phyloP scores from a whole-genome alignment of 2,329 filamentous ascomycete genomes.

The Colletotrichum australisinense region DNA sequence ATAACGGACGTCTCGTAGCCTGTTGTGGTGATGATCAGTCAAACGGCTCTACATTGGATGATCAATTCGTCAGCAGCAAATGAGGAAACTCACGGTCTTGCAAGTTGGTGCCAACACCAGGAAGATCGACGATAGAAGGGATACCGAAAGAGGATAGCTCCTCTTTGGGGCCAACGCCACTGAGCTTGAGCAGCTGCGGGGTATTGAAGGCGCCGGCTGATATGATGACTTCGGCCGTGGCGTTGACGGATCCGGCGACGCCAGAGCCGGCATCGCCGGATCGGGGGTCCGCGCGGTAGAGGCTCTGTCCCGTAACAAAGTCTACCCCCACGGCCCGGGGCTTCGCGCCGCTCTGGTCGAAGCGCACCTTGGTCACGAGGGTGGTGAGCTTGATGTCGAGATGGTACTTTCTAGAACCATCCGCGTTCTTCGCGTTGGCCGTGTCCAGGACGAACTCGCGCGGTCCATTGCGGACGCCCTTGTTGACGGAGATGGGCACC shows the following conservation, averaged over 20 bases:
- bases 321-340: conserved; percentile 56
- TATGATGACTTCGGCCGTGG: conserved; percentile 58
- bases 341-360: conserved; percentile 48
- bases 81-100: conserved; percentile 38
- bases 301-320: conserved; percentile 51
- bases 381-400: conserved; percentile 48
- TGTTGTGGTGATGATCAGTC: not conserved
- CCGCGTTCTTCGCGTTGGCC: conserved; percentile 56
- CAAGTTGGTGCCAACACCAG: conserved; percentile 70
- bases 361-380: conserved; percentile 53
- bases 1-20: conserved; percentile 41
- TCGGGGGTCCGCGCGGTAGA: conserved; percentile 57
- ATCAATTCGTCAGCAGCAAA: not conserved
- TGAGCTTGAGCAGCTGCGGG: conserved; percentile 59
- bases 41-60: not conserved
- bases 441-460: conserved; percentile 63
- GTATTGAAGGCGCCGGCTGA: conserved; percentile 59
- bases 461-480: conserved; percentile 56
- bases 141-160: conserved; percentile 58
- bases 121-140: conserved; percentile 64
- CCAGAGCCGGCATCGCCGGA: conserved; percentile 39
- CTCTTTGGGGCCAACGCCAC: conserved; percentile 54
- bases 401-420: conserved; percentile 58
- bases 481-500: conserved; percentile 60
- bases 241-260: conserved; percentile 43